Evolutionary conservation across 768 basidiomycete species (phyloP).

Genomic region (Suillus americanus): DNA sequence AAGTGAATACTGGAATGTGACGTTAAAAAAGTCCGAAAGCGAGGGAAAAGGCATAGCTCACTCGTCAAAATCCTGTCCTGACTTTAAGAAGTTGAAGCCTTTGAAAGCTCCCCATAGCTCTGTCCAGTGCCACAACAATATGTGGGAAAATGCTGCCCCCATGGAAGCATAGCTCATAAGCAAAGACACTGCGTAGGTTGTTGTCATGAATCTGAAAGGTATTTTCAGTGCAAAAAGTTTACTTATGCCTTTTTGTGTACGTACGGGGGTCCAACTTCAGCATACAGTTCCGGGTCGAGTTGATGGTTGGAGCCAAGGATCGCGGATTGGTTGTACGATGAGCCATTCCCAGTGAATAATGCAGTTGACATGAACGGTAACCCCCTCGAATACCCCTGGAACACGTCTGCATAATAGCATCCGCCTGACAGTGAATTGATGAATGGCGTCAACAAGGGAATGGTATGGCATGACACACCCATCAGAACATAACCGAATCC

Average conservation of each 20-base stretch:
- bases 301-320: constrained; percentile 12
- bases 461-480: constrained; percentile 27
- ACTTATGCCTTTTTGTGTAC: not conserved
- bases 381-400: constrained; percentile 37
- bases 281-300: constrained; percentile 12
- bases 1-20: constrained; percentile 14
- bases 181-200: constrained; percentile 14
- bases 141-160: constrained; percentile 41
- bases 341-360: constrained; percentile 34
- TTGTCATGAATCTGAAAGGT: constrained; percentile 14
- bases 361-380: constrained; percentile 49
- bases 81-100: constrained; percentile 27
- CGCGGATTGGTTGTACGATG: constrained; percentile 14
- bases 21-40: not conserved
- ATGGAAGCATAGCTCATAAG: constrained; percentile 14
- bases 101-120: constrained; percentile 33
- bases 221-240: constrained; percentile 8
- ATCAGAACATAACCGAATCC: constrained; percentile 24
- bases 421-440: not conserved
- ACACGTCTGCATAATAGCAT: constrained; percentile 39
- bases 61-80: constrained; percentile 11
- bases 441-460: not conserved
- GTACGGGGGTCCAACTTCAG: constrained; percentile 15
- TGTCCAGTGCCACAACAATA: constrained; percentile 52
- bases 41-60: not conserved